These are phyloP conservation scores for Sporothrix euskadiensis DNA, from an alignment of 2,329 filamentous ascomycete species.

Conservation along the genomic window DNA sequence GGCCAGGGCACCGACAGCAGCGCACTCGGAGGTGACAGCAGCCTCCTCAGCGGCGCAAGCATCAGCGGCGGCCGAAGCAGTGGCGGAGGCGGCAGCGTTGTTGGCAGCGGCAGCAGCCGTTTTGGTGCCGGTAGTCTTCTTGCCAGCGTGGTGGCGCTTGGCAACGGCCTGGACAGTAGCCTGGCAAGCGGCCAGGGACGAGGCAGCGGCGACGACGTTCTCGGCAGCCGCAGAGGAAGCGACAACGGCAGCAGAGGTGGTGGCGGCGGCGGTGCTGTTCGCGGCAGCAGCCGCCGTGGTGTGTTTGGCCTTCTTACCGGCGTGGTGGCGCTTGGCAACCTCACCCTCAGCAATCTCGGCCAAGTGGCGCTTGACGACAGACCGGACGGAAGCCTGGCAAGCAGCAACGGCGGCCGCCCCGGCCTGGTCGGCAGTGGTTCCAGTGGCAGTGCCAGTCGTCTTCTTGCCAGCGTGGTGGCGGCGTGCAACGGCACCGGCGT, in stretches of 20 bases:
- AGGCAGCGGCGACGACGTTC: not conserved
- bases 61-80: not conserved
- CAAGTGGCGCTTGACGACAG: constrained; percentile 14
- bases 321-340: constrained; percentile 23
- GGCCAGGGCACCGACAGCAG: not conserved
- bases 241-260: not conserved
- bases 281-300: not conserved
- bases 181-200: constrained; percentile 10
- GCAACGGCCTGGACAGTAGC: not conserved
- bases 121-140: not conserved
- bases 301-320: constrained; percentile 14
- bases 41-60: not conserved
- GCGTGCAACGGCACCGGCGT: constrained; percentile 1
- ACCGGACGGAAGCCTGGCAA: not conserved
- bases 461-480: constrained; percentile 22
- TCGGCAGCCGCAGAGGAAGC: not conserved
- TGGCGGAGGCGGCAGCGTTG: not conserved
- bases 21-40: not conserved
- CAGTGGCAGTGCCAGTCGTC: not conserved
- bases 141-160: constrained; percentile 21
- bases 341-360: too few relatives aligned
- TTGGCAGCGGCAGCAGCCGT: not conserved
- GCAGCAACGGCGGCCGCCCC: not conserved
- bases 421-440: not conserved
- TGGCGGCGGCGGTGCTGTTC: not conserved